Conservation (phyloP, 441 rosid species). For the Geranium incanum region DNA sequence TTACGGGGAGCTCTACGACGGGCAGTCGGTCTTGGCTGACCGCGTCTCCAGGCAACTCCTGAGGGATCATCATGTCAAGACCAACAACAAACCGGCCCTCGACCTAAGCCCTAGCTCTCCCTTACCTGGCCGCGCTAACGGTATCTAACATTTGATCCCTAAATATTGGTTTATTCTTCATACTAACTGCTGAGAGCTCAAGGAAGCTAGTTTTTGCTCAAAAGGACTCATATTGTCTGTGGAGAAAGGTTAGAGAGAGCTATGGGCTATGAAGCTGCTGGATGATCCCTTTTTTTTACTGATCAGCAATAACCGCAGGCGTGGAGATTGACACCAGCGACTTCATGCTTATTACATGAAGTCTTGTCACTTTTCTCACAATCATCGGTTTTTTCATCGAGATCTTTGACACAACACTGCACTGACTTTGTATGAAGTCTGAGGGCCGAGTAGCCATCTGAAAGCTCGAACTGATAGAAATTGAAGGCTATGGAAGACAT, state of each 20-base stretch:
- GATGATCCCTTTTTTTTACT: too few species aligned
- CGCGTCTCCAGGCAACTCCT: conserved; percentile 54
- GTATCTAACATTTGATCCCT: conserved; percentile 21
- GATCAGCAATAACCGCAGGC: too few species aligned
- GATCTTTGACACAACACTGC: conserved; percentile 13
- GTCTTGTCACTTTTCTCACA: too few species aligned
- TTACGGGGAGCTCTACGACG: conserved; percentile 37
- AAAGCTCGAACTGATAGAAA: conserved; percentile 15
- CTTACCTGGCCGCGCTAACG: conserved; percentile 33
- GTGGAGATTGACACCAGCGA: too few species aligned
- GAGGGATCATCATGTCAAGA: conserved; percentile 37
- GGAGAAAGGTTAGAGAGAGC: conserved; percentile 20
- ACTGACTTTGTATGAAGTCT: conserved; percentile 24
- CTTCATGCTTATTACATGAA: too few species aligned
- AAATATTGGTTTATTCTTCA: conserved; percentile 22
- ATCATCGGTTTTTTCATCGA: too few species aligned
- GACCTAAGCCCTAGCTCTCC: conserved; percentile 47
- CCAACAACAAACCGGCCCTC: conserved; percentile 30
- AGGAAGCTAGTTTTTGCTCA: conserved; percentile 20
- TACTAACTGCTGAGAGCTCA: conserved; percentile 16
- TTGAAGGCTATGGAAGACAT: not conserved
- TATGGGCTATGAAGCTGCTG: not conserved
- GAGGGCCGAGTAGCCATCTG: conserved; percentile 24
- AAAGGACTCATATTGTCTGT: conserved; percentile 21
- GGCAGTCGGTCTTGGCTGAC: conserved; percentile 54